phyloP scores from a whole-genome alignment of 1,139 yeast species.

The Diutina neorugosa region DNA sequence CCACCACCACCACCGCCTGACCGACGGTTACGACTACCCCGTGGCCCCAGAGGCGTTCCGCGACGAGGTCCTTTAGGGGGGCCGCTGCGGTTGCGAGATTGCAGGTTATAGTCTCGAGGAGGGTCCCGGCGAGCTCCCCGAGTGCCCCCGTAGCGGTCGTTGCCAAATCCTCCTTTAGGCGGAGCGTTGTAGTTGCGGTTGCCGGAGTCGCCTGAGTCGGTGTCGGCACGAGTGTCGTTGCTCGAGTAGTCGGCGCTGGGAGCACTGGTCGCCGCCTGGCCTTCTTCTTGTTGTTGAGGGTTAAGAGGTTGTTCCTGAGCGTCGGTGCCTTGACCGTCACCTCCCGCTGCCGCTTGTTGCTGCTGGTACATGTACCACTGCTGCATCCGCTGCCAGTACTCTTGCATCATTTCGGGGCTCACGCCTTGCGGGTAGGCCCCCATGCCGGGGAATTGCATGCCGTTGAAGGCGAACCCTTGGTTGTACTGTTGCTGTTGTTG shows the following conservation, averaged over 20 bases:
- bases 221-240: not conserved
- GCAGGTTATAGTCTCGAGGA: not conserved
- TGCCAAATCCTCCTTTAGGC: conserved; percentile 12
- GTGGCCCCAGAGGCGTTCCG: conserved; percentile 8
- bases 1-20: conserved; percentile 4
- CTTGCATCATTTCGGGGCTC: conserved; percentile 77
- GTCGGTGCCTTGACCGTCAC: conserved; percentile 29
- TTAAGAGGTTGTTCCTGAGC: conserved; percentile 35
- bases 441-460: conserved; percentile 18
- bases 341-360: conserved; percentile 39
- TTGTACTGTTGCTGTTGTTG: conserved; percentile 23
- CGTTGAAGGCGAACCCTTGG: conserved; percentile 12
- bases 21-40: conserved; percentile 6
- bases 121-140: not conserved
- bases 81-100: conserved; percentile 9
- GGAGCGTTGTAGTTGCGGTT: conserved; percentile 6
- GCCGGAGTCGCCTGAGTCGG: conserved; percentile 14
- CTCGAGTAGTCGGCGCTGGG: too few species aligned
- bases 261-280: too few species aligned
- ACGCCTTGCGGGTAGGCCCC: conserved; percentile 21
- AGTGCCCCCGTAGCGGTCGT: conserved; percentile 7
- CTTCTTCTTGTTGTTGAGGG: conserved; percentile 3
- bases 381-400: conserved; percentile 80
- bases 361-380: conserved; percentile 60
- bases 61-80: conserved; percentile 8